Evolutionary conservation across 306 rosid species (phyloP).

Genomic region (Gastrolobium villosum): DNA sequence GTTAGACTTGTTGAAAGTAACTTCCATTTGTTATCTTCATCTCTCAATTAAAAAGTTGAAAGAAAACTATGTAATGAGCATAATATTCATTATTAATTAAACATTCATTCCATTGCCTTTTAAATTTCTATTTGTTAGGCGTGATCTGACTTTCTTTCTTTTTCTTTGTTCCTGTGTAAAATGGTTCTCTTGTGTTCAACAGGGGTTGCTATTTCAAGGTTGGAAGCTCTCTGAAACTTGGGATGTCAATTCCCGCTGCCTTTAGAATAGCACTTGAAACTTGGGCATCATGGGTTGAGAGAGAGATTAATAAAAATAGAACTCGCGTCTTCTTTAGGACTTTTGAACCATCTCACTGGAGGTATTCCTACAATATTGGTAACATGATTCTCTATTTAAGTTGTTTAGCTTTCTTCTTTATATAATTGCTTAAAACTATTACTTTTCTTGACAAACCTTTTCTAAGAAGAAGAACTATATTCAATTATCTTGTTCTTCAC

Average conservation of each 20-base stretch:
- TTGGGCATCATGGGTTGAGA: constrained; percentile 85
- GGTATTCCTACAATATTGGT: constrained; percentile 60
- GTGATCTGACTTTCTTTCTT: neutral
- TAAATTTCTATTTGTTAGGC: constrained; percentile 28
- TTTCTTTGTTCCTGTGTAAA: constrained; percentile 31
- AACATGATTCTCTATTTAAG: constrained; percentile 35
- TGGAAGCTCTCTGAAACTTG: constrained; percentile 69
- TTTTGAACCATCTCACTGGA: constrained; percentile 92
- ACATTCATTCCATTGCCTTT: constrained; percentile 13
- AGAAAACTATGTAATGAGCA: neutral
- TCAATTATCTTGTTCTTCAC: constrained; percentile 6
- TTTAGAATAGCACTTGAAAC: constrained; percentile 71
- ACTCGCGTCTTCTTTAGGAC: constrained; percentile 83
- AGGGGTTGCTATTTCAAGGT: constrained; percentile 88
- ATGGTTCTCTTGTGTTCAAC: constrained; percentile 47
- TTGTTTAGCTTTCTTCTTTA: constrained; percentile 32
- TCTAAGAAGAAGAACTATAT: constrained; percentile 5
- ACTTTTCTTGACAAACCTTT: constrained; percentile 12
- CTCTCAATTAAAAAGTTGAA: constrained; percentile 21
- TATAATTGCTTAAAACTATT: constrained; percentile 24
- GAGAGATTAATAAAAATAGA: constrained; percentile 61
- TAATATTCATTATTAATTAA: constrained; percentile 25
- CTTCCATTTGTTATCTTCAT: constrained; percentile 17
- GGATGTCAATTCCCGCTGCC: constrained; percentile 74
- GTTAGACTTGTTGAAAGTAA: constrained; percentile 8